Evolutionary conservation across 1,139 yeast species (phyloP).

Genomic region (Yamadazyma dendronema): DNA sequence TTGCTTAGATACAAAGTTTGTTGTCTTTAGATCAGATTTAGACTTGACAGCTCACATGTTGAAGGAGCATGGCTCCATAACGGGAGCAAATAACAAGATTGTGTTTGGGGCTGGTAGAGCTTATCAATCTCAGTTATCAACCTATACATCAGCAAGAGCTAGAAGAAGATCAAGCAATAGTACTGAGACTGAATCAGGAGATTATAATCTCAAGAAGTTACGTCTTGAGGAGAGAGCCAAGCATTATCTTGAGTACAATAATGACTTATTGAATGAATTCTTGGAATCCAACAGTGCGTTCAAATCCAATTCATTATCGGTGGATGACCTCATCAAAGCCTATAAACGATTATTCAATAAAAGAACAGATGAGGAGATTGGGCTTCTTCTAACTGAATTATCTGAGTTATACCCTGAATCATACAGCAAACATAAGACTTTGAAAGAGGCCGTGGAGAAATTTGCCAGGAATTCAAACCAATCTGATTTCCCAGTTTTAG

Average conservation of each 20-base stretch:
- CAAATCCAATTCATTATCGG: slow-evolving; percentile 45
- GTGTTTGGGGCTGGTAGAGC: slow-evolving; percentile 46
- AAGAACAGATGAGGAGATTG: slow-evolving; percentile 45
- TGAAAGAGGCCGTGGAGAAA: slow-evolving; percentile 25
- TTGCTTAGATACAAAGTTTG: slow-evolving; percentile 89
- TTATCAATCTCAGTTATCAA: slow-evolving; percentile 69
- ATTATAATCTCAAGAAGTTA: slow-evolving; percentile 52
- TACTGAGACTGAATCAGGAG: slow-evolving; percentile 28
- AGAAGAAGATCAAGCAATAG: slow-evolving; percentile 8
- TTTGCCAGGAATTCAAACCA: slow-evolving; percentile 15
- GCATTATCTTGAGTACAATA: slow-evolving; percentile 63
- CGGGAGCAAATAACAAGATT: slow-evolving; percentile 43
- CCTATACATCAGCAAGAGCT: slow-evolving; percentile 32
- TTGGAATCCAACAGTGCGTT: slow-evolving; percentile 48
- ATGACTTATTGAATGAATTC: slow-evolving; percentile 48
- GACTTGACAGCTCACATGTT: slow-evolving; percentile 89
- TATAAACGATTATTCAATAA: slow-evolving; percentile 52
- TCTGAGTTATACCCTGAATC: slow-evolving; percentile 49
- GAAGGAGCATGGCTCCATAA: slow-evolving; percentile 69
- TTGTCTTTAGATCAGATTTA: slow-evolving; percentile 83
- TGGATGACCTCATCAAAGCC: slow-evolving; percentile 46
- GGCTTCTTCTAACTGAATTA: slow-evolving; percentile 54
- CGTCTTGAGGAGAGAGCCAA: slow-evolving; percentile 85
- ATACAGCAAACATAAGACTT: slow-evolving; percentile 27
- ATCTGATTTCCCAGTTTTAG: slow-evolving; percentile 33